Percentiles rank a stretch among this genome's conserved stretches.
These are phyloP conservation scores for Phytophthora fragariaefolia DNA, from an alignment of 352 stramenopile genomes.

Conservation along the genomic window DNA sequence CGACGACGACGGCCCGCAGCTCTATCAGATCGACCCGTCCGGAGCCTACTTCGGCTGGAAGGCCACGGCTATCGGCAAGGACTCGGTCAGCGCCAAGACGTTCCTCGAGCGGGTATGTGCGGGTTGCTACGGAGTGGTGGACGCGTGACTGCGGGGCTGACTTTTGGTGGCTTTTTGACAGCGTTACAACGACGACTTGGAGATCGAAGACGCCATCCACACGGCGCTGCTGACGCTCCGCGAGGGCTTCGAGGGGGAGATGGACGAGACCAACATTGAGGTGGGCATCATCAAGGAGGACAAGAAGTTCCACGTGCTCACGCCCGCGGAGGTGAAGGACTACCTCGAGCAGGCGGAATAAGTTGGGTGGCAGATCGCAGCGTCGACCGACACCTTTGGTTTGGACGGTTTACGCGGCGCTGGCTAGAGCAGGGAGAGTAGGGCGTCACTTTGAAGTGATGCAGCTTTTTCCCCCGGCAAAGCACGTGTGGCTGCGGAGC, in stretches of 20 bases:
- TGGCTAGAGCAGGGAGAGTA: slow-evolving; percentile 5
- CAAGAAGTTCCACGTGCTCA: slow-evolving; percentile 98
- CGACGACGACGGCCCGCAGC: slow-evolving; percentile 96
- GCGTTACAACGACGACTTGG: slow-evolving; percentile 97
- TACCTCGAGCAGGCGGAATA: slow-evolving; percentile 99
- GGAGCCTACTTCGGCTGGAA: slow-evolving; percentile 99
- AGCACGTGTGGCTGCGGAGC: slow-evolving; percentile 14
- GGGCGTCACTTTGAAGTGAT: background rate
- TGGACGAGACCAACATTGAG: slow-evolving; percentile 99
- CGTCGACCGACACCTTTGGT: slow-evolving; percentile 28
- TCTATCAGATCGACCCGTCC: slow-evolving; percentile 99
- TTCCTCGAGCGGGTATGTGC: slow-evolving; percentile 97
- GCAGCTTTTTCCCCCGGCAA: slow-evolving; percentile 3
- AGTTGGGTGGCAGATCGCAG: slow-evolving; percentile 30
- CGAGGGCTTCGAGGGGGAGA: slow-evolving; percentile 98
- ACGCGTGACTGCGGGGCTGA: background rate
- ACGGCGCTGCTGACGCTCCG: slow-evolving; percentile 98
- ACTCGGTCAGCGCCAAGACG: slow-evolving; percentile 98
- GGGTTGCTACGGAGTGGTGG: background rate
- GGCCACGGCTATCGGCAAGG: slow-evolving; percentile 98
- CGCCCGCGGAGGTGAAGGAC: slow-evolving; percentile 98
- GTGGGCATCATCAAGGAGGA: slow-evolving; percentile 97
- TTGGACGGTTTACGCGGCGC: slow-evolving; percentile 11
- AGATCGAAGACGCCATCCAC: slow-evolving; percentile 99
- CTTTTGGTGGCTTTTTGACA: slow-evolving; percentile 29